A percentile compares a stretch with the other conserved stretches of the same genome.
Conservation (phyloP, 1,284 basidiomycete genomes). For the Cryptococcus jaspeensis region DNA sequence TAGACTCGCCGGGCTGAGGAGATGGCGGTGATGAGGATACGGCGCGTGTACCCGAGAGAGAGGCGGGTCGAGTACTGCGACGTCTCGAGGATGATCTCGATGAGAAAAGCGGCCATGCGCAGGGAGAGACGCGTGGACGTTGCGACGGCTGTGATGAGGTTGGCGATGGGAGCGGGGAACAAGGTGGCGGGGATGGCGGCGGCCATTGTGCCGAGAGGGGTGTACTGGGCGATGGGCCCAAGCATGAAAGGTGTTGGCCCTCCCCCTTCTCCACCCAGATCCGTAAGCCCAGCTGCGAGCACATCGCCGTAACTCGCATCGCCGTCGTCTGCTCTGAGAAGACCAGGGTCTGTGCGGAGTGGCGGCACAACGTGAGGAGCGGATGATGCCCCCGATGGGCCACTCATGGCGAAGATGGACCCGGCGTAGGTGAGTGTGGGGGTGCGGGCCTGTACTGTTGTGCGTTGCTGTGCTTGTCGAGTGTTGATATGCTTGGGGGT, state of each 20-base stretch:
- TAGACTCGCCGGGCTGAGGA: constrained; percentile 50
- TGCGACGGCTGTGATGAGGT: constrained; percentile 49
- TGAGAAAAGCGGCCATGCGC: constrained; percentile 48
- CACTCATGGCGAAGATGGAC: neutral
- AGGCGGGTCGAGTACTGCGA: constrained; percentile 40
- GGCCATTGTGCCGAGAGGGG: neutral
- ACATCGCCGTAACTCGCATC: too few relatives aligned
- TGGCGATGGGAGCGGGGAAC: constrained; percentile 49
- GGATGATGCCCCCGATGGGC: neutral
- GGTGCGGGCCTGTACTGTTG: neutral
- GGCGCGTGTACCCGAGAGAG: constrained; percentile 47
- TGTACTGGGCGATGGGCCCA: neutral
- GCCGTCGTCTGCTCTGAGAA: neutral
- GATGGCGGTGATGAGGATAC: constrained; percentile 50
- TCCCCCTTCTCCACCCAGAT: too few relatives aligned
- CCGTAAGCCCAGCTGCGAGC: too few relatives aligned
- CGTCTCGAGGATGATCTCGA: constrained; percentile 51
- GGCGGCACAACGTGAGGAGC: neutral
- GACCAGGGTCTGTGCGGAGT: neutral
- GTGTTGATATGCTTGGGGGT: too few relatives aligned
- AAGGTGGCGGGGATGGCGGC: constrained; percentile 29
- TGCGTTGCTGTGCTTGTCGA: too few relatives aligned
- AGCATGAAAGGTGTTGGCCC: too few relatives aligned
- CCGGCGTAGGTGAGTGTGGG: neutral
- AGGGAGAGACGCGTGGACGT: constrained; percentile 48